phyloP scores from a whole-genome alignment of 352 stramenopile species.

The Phytopythium chamaehyphon region DNA sequence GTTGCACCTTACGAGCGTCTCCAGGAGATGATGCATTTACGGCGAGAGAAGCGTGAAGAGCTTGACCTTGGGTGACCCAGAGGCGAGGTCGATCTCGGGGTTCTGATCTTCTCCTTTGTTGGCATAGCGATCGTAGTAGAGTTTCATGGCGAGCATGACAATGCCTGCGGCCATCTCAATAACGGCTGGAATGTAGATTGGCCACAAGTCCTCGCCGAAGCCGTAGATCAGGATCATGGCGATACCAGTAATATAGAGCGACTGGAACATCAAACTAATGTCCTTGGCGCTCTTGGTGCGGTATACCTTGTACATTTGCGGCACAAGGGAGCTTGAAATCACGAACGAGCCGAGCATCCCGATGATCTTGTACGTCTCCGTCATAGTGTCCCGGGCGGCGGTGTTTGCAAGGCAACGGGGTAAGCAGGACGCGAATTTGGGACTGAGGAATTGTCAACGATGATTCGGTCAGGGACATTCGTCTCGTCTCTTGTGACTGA shows the following conservation, averaged over 20 bases:
- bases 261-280: constrained; percentile 44
- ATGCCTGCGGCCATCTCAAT: constrained; percentile 37
- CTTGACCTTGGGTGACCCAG: no score
- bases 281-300: constrained; percentile 57
- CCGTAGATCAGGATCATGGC: constrained; percentile 40
- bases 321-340: constrained; percentile 50
- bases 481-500: no score
- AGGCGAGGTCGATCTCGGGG: constrained; percentile 10
- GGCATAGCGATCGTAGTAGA: constrained; percentile 18
- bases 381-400: constrained; percentile 9
- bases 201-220: constrained; percentile 44
- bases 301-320: constrained; percentile 58
- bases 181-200: constrained; percentile 48
- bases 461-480: no score
- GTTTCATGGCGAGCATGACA: constrained; percentile 35
- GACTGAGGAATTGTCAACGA: constrained; percentile 12
- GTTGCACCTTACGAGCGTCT: no score
- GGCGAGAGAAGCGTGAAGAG: no score
- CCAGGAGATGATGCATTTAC: no score
- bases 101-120: constrained; percentile 11
- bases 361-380: constrained; percentile 43
- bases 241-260: constrained; percentile 38
- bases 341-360: constrained; percentile 59
- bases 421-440: constrained; percentile 9
- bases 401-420: not conserved